phyloP scores from a whole-genome alignment of 805 yeast genomes.

The Helenozyma rhizophorensis region DNA sequence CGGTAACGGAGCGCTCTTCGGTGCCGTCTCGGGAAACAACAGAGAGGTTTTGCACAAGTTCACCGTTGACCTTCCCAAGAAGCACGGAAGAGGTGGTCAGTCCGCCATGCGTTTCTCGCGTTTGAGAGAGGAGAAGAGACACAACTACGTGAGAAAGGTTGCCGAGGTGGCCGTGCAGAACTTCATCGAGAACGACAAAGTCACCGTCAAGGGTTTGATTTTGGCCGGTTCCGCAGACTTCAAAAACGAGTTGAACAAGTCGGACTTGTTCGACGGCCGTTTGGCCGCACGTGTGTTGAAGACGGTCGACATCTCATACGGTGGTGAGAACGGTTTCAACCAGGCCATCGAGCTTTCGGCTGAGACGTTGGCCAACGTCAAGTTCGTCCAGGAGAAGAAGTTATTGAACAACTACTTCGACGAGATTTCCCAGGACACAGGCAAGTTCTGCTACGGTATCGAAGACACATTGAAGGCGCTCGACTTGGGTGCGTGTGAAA shows the following conservation, averaged over 20 bases:
- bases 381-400: conserved; percentile 97
- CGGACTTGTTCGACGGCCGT: conserved; percentile 91
- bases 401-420: conserved; percentile 88
- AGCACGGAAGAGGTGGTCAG: conserved; percentile 99
- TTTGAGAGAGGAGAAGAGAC: conserved; percentile 98
- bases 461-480: conserved; percentile 95
- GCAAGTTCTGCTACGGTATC: conserved; percentile 96
- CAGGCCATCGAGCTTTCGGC: conserved; percentile 98
- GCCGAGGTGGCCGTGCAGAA: conserved; percentile 98
- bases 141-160: conserved; percentile 95
- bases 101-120: conserved; percentile 99
- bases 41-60: conserved; percentile 95
- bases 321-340: conserved; percentile 99
- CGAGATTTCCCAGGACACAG: conserved; percentile 96
- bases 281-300: conserved; percentile 82
- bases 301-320: conserved; percentile 95
- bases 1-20: conserved; percentile 97
- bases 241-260: conserved; percentile 88
- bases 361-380: conserved; percentile 94
- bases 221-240: conserved; percentile 99
- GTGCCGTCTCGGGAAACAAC: conserved; percentile 93
- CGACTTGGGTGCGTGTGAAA: conserved; percentile 95
- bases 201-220: conserved; percentile 88
- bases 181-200: conserved; percentile 92
- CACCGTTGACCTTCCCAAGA: conserved; percentile 94